Conservation (phyloP, 768 basidiomycete genomes). For the Russula griseocarnosa region DNA sequence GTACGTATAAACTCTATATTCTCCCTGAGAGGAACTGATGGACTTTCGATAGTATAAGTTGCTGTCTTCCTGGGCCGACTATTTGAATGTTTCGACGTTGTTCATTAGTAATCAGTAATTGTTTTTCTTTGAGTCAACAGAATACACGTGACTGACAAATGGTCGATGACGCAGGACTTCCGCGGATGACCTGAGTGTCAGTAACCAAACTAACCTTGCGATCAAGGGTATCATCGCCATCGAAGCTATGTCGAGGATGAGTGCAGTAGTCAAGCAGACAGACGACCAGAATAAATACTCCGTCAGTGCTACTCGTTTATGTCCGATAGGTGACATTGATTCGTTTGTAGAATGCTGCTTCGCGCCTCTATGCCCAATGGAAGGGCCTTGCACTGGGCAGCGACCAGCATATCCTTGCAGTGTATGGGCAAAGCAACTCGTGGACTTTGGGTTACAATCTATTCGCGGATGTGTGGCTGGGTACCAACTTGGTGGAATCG, state of each 20-base stretch:
- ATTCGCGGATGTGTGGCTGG: conserved; percentile 55
- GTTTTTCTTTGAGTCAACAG: conserved; percentile 48
- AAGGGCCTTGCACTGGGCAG: conserved; percentile 7
- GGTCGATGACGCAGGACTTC: conserved; percentile 17
- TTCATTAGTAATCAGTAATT: conserved; percentile 50
- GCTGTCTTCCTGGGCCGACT: conserved; percentile 35
- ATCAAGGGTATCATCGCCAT: conserved; percentile 70
- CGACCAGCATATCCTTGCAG: conserved; percentile 12
- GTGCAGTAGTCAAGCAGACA: conserved; percentile 30
- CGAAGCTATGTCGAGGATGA: conserved; percentile 57
- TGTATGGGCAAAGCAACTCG: conserved; percentile 31
- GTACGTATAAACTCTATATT: conserved; percentile 10
- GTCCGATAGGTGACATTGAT: background rate
- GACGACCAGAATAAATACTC: conserved; percentile 30
- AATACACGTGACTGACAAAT: conserved; percentile 30
- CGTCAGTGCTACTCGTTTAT: conserved; percentile 25
- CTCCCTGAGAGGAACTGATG: background rate
- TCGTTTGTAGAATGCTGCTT: conserved; percentile 4
- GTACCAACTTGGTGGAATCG: conserved; percentile 46
- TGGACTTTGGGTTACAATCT: conserved; percentile 65
- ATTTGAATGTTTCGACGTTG: conserved; percentile 38
- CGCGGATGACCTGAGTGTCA: conserved; percentile 24
- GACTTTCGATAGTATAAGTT: conserved; percentile 29
- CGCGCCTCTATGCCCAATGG: conserved; percentile 17
- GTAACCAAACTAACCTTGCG: conserved; percentile 65